Evolutionary conservation across 768 basidiomycete genomes (phyloP), one percentile per base, ranked within the genome.

Genomic region (Termitomyces sp.): DNA sequence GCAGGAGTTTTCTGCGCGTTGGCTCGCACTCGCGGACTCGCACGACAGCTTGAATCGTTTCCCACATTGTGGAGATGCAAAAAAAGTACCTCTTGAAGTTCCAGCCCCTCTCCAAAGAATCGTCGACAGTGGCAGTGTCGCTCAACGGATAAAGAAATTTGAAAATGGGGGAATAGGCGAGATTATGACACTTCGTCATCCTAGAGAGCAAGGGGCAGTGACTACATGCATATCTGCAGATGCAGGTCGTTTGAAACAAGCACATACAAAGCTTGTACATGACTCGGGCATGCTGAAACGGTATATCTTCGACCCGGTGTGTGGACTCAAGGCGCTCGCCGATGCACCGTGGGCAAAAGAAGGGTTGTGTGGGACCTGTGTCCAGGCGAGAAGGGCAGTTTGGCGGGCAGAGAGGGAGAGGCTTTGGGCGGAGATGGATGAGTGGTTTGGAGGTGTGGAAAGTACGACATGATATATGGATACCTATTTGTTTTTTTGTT

Each of bases 401-500:
- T 66, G 63, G 65, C 40, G 20, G 40, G 38, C 32, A 24, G 60
- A 58, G 7, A 62, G 51, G 53, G 58, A 57, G 55, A 61, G 58
- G 28, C 49, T 62, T 3, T 66, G 65, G 65, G 51, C 22, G 24
- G 60, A 64, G 13, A 48, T 66, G 49, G 61, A 59, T 22, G 46
- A 20, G 16, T 64, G 63, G 65, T 62, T 66, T 55, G 33, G 2
- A 44, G 51, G 39, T 2, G 13, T 13, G 12, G 22, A 8, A 13
- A 12, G n/a, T 42, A 11, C 0, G 12, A 6, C 18, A 12, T 33
- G 28, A 49, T 32, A 24, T 46, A 12, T 46, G 38, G 4, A 39
- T 39, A 40, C 28, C 4, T 2, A 28, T 22, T 28, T 20, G 5
- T 12, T 24, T 12, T 24, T 48, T 22, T 28, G 46, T 13, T 20